Evolutionary conservation across 768 basidiomycete species (phyloP), one percentile per base, ranked within the genome.

Genomic region (Lentinula boryana): DNA sequence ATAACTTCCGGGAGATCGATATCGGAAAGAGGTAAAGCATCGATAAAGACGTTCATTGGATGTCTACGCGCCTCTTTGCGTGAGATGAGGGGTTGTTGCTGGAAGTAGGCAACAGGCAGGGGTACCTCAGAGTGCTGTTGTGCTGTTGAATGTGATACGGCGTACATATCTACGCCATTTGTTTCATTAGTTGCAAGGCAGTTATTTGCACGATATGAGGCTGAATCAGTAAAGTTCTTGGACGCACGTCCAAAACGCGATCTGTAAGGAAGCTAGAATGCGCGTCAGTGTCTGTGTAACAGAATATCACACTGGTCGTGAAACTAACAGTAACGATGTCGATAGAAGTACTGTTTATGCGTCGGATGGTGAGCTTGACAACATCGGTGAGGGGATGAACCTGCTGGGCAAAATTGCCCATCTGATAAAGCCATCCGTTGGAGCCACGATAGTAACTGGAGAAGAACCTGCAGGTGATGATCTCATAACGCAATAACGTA

Each of bases 381-480:
- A 69, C 71, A 64, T 86, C 84, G 33, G 67, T 67, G 10, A 84
- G 69, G 16, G 85, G 84, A 23, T 83, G 81, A 13, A 77, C 72
- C 60, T 80, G 76, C 59, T 80, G 78, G 0, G 83, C 84, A 66
- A 86, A 86, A 60, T 84, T 80, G 43, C 56, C 80, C 75, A 83
- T 72, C 59, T 71, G 65, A 56, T 80, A 80, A 18, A 71, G 68
- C 78, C 79, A 79, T 18, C 76, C 72, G 38, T 66, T 63, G 15
- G 73, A 64, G 21, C 73, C 71, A 15, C 74, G 68, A 44, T 67
- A 68, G 60, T 79, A 80, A 62, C 77, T 80, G 18, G 80, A 73
- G 66, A 80, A 82, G 67, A 79, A 80, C 5, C 79, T 81, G 35
- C 18, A 33, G 1, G 23, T 57, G 40, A 49, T 12, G 16, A 35